Evolutionary conservation across 345 rosid genomes (phyloP).

Genomic region (Aurinia saxatilis): DNA sequence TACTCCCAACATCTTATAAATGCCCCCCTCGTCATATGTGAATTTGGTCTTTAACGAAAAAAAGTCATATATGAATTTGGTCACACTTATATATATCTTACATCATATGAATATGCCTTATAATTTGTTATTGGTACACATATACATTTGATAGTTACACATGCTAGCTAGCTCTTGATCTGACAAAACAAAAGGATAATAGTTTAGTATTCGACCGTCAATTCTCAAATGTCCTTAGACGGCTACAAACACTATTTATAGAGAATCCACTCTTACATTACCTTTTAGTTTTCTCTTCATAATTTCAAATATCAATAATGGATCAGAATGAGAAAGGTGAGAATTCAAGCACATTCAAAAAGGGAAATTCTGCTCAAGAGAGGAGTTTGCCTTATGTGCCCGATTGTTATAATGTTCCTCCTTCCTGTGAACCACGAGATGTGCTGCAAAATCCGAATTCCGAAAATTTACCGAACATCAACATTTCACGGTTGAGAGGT

Average conservation of each 20-base stretch:
- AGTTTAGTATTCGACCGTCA: conserved; percentile 21
- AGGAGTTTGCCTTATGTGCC: conserved; percentile 35
- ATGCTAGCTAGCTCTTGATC: not conserved
- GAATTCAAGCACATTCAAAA: conserved; percentile 29
- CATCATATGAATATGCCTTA: not conserved
- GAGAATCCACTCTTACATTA: not conserved
- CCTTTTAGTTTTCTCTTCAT: not conserved
- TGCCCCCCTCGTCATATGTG: conserved; percentile 10
- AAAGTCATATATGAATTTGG: conserved; percentile 20
- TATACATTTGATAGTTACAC: conserved; percentile 8
- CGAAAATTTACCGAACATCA: conserved; percentile 37
- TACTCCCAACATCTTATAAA: conserved; percentile 10
- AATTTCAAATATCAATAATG: conserved; percentile 19
- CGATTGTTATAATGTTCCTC: conserved; percentile 30
- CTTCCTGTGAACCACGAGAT: conserved; percentile 17
- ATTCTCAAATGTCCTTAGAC: not conserved
- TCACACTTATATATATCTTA: not conserved
- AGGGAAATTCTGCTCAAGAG: conserved; percentile 46
- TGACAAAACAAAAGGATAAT: not conserved
- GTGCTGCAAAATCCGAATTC: conserved; percentile 11
- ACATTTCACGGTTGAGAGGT: conserved; percentile 34
- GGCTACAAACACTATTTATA: conserved; percentile 13
- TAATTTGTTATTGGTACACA: conserved; percentile 4
- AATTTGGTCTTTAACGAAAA: too few relatives aligned
- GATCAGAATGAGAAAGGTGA: conserved; percentile 19